Percentiles rank a stretch among this genome's conserved stretches.
These are phyloP conservation scores for Artemisia tridentata DNA, from an alignment of 129 eudicot species.

Conservation along the genomic window DNA sequence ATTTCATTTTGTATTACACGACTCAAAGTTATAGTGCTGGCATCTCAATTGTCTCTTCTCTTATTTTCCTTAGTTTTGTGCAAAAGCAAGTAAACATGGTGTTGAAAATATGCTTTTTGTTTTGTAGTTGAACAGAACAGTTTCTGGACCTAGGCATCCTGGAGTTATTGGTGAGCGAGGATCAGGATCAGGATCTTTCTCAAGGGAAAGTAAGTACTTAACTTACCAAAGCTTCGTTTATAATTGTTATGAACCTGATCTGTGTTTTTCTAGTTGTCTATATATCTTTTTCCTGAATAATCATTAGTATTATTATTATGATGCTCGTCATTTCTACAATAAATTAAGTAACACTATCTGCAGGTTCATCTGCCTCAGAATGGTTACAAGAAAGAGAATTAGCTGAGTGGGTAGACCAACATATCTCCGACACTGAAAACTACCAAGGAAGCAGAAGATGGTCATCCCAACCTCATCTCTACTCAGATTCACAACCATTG, in stretches of 20 bases:
- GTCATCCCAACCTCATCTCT: conserved; percentile 84
- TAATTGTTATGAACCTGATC: neutral
- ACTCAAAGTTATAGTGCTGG: neutral
- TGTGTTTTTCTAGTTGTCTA: neutral
- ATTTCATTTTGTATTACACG: too few relatives aligned
- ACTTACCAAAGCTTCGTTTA: neutral
- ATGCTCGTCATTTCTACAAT: neutral
- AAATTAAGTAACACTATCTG: conserved; percentile 11
- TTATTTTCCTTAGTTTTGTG: conserved; percentile 6
- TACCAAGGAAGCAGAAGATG: conserved; percentile 65
- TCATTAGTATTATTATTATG: too few relatives aligned
- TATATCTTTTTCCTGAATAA: too few relatives aligned
- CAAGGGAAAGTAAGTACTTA: conserved; percentile 82
- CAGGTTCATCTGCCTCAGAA: conserved; percentile 97
- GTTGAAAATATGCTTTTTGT: conserved; percentile 7
- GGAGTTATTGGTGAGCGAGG: conserved; percentile 93
- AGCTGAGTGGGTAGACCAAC: conserved; percentile 65
- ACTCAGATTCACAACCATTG: conserved; percentile 55
- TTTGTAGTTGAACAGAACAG: conserved; percentile 77
- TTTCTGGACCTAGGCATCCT: conserved; percentile 79
- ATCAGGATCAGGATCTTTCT: conserved; percentile 77
- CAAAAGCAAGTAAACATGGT: conserved; percentile 17
- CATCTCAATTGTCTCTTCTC: neutral
- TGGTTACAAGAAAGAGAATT: conserved; percentile 69
- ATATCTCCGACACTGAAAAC: conserved; percentile 56